Base-by-base conservation (phyloP, 2,329 filamentous ascomycete species). In the Pseudogymnoascus sp. region DNA sequence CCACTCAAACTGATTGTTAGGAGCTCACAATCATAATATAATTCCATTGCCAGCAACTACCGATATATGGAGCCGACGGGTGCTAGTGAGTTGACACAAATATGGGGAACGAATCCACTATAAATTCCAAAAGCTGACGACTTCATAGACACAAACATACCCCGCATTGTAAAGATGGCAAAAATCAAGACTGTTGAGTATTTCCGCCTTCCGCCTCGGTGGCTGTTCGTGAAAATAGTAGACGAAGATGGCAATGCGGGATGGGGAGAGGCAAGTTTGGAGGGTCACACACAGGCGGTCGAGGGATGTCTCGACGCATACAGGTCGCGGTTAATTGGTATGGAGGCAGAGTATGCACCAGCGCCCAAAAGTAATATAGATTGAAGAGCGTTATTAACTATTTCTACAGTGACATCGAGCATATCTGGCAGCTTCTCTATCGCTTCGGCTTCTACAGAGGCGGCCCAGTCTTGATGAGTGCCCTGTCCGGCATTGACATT, bases 381-480 rank as follows among this genome's bases (percentile, higher is more conserved):
- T 51, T 63, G 34, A 23, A 61, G n/a, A 63, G 39, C 39, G 10
- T 31, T 37, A 54, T 45, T 41, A 61, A 57, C 31, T 28, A 4
- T 34, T 23, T 28, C 21, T 8, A 34, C 54, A 90, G 87, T 71
- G 85, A 91, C 60, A 92, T 93, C 67, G 90, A 93, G 72, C 86
- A 91, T 67, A 88, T 93, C 65, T 93, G 90, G 90, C 89, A 92
- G 73, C 81, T 83, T 67, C 83, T 84, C 25, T 92, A 86, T 83
- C 82, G 90, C 45, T 78, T 83, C 45, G 84, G 85, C 0, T 93
- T 93, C 74, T 93, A 93, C 74, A 81, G 90, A 28, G 90, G 90
- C 1, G 90, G 90, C 0, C 88, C 90, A 0, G 89, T 93, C 8
- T 87, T 93, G 68, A 92, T 93, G 89, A 90, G 85, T 68, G 90